Evolutionary conservation across 1,139 yeast species (phyloP), one percentile per base, ranked within the genome.

Genomic region (Diutina pseudorugosa): DNA sequence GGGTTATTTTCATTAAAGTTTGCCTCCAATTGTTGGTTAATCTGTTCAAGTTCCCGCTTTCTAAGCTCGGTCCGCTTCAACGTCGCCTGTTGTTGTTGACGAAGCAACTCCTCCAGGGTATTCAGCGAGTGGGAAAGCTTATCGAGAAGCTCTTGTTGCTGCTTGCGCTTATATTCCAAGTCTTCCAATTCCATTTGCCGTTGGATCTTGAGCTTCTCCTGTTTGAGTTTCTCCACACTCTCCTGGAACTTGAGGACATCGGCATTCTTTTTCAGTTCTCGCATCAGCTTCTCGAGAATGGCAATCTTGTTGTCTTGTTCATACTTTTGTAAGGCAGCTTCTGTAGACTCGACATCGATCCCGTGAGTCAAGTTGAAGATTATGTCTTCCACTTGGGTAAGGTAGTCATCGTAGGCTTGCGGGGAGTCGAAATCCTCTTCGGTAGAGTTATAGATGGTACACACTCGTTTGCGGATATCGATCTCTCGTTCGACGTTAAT

Each of bases 401-500:
- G 69, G 62, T 93, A 93, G 58, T 72, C 73, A 63, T 94, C 90
- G 66, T 75, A 91, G 40, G 74, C 84, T 11, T 74, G 72, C 33
- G 85, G 67, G 18, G 73, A 64, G 1, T 62, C 65, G 61, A 93
- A 93, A 61, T 90, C 96, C 52, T 81, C 84, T 57, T 82, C 80
- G 1, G 87, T 82, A 65, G 87, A 85, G 66, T 93, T 93, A 69
- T 85, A 91, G 36, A 91, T 85, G 54, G 77, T 75, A 57, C 77
- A 74, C 16, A 94, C 91, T 55, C 94, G 71, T 59, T 83, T 83
- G 53, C 99, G 77, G 41, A 91, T 82, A 67, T 93, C 98, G 47
- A 94, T 89, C 63, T 93, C 99, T 57, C 85, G 76, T 66, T 94
- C 99, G 12, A 93, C 95, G 11, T 68, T 74, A 44, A 93, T 79